Evolutionary conservation across 805 yeast genomes (phyloP).

Genomic region (Tetrapisispora nanseiensis): DNA sequence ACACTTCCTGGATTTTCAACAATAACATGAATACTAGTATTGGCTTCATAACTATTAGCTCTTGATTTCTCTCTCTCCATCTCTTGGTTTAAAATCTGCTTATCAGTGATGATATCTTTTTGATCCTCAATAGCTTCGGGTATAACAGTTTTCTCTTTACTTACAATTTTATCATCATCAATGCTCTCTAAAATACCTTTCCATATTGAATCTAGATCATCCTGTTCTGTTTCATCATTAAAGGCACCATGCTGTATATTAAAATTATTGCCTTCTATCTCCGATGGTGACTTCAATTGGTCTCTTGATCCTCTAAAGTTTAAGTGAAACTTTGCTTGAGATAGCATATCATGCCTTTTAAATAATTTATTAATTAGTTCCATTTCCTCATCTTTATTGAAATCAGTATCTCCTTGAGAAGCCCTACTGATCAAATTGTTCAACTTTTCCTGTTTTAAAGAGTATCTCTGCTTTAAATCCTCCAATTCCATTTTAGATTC

Average conservation of each 20-base stretch:
- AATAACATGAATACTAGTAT: constrained; percentile 30
- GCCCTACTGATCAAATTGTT: constrained; percentile 33
- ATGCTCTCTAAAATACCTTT: constrained; percentile 20
- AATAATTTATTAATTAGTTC: constrained; percentile 30
- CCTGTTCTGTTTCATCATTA: no score
- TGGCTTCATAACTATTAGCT: constrained; percentile 19
- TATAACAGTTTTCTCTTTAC: background rate
- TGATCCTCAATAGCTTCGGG: background rate
- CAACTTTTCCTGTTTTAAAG: constrained; percentile 31
- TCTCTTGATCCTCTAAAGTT: background rate
- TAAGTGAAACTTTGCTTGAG: background rate
- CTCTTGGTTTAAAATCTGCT: constrained; percentile 9
- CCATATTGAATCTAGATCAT: constrained; percentile 25
- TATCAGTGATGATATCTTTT: constrained; percentile 17
- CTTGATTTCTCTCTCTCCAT: constrained; percentile 21
- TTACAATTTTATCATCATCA: background rate
- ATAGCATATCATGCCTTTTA: constrained; percentile 3
- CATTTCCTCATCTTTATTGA: constrained; percentile 36
- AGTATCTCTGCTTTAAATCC: constrained; percentile 32
- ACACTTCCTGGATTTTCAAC: constrained; percentile 35
- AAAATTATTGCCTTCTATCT: no score
- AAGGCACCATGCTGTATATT: no score
- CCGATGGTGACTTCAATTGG: no score
- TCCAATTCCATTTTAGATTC: constrained; percentile 33
- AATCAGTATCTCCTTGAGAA: constrained; percentile 28